Percentiles rank a stretch among this genome's conserved stretches.
Evolutionary conservation across 352 stramenopile genomes (phyloP).

Genomic region (Globisporangium canariense): DNA sequence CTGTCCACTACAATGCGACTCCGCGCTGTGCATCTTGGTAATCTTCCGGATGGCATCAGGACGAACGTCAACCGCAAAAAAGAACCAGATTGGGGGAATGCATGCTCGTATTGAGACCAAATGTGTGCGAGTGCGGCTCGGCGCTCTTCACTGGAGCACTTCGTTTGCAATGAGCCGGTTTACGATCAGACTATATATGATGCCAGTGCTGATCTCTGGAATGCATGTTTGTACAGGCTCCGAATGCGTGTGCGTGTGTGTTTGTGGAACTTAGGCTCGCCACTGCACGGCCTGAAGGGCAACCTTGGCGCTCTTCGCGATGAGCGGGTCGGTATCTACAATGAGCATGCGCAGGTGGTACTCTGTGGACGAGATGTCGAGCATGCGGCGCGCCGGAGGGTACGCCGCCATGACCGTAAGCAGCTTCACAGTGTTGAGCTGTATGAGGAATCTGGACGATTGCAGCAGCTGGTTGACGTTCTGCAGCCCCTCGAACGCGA

Average conservation of each 20-base stretch:
- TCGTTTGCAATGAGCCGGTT: too few species aligned
- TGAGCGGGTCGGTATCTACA: slow-evolving; percentile 35
- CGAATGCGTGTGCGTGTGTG: neutral
- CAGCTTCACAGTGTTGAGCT: slow-evolving; percentile 69
- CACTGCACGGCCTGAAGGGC: slow-evolving; percentile 61
- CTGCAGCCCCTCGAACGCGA: slow-evolving; percentile 41
- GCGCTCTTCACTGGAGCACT: too few species aligned
- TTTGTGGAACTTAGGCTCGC: slow-evolving; percentile 27
- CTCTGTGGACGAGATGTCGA: slow-evolving; percentile 52
- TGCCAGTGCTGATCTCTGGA: neutral
- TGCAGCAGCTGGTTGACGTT: slow-evolving; percentile 63
- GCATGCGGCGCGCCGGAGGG: slow-evolving; percentile 39
- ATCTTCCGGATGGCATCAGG: neutral
- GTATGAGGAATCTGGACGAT: slow-evolving; percentile 46
- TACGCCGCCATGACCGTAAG: slow-evolving; percentile 57
- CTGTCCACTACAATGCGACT: neutral
- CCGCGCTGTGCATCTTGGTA: too few species aligned
- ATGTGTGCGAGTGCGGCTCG: neutral
- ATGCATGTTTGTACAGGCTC: neutral
- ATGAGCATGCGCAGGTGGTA: slow-evolving; percentile 45
- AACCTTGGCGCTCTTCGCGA: slow-evolving; percentile 52
- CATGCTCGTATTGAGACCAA: neutral
- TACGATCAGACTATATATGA: neutral
- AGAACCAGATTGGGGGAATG: slow-evolving; percentile 1
- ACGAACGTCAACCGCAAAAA: neutral